These are phyloP conservation scores for Plantago elongata DNA, from an alignment of 257 asterid species.

Conservation along the genomic window DNA sequence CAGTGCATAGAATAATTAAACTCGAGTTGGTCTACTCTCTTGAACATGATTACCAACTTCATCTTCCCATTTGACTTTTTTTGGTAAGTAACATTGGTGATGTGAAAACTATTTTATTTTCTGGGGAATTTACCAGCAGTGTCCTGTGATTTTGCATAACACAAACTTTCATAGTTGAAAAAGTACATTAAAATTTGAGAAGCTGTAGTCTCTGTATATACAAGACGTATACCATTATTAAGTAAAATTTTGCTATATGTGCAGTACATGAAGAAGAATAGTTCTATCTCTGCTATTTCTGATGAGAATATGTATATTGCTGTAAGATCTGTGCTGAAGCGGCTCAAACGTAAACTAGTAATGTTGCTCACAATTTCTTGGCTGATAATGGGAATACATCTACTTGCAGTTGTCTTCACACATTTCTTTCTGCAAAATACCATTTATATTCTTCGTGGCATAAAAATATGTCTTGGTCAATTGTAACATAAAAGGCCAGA, in stretches of 20 bases:
- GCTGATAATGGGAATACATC: conserved; percentile 10
- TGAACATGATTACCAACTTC: too few species aligned
- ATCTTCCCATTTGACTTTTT: too few species aligned
- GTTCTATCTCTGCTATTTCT: neutral
- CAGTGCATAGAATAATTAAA: too few species aligned
- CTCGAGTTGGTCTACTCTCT: too few species aligned
- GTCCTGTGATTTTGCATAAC: too few species aligned
- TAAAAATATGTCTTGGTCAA: too few species aligned
- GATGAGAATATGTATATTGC: neutral
- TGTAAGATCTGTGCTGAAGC: neutral
- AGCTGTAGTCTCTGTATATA: neutral
- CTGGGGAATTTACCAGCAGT: too few species aligned
- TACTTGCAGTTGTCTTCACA: conserved; percentile 66
- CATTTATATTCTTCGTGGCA: too few species aligned
- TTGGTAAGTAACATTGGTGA: too few species aligned
- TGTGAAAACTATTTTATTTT: too few species aligned
- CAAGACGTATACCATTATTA: neutral
- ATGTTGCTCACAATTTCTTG: neutral
- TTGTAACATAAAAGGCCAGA: too few species aligned
- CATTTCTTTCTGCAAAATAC: conserved; percentile 40
- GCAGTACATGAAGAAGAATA: neutral
- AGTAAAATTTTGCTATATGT: neutral
- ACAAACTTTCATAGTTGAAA: too few species aligned
- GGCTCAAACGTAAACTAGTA: neutral
- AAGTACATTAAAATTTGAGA: neutral